Base-by-base conservation (phyloP, 257 asterid species). In the Phtheirospermum japonicum region DNA sequence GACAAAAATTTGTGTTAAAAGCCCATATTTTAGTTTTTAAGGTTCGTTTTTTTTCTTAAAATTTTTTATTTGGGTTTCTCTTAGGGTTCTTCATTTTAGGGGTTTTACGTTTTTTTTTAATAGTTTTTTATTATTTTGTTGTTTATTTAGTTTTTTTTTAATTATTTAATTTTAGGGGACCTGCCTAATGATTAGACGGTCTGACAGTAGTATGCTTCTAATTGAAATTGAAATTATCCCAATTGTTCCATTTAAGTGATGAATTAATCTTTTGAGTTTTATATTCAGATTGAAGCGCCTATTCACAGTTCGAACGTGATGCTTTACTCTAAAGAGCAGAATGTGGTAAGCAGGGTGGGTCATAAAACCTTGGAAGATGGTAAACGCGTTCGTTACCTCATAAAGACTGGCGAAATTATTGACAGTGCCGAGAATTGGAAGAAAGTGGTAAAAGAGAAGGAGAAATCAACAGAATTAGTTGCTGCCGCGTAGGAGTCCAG, bases 271-370 rank as follows among this genome's bases (percentile, higher is more conserved):
- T 9, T 18, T 11, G 66, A 37, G 50, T 51, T 56, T 6, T 71
- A 14, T 59, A 71, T 71, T 75, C 87, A 89, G 96, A 77, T 93
- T 12, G 97, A 87, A 77, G 99, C 96, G 0, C 97, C 97, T 0
- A 80, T 93, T 61, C 99, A 93, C 77, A 87, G 99, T 77, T 89
- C 99, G 58, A 93, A 93, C 4, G 99, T 89, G 84, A 93, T 93
- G 99, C 95, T 89, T 36, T 93, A 89, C 75, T 93, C 96, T 4
- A 82, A 85, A 73, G 96, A 85, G 51, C 63, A 89, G 74, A 67
- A 85, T 14, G 92, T 93, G 52, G 85, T 71, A 23, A 93, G 97
- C 80, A 76, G 97, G 57, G 96, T 87, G 30, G 97, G 97, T 52
- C 99, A 93, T 63, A 89, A 85, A 74, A 83, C 83, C 9, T 76